phyloP scores from a whole-genome alignment of 108 stramenopile genomes.

The Cyclostephanos tholiformis region DNA sequence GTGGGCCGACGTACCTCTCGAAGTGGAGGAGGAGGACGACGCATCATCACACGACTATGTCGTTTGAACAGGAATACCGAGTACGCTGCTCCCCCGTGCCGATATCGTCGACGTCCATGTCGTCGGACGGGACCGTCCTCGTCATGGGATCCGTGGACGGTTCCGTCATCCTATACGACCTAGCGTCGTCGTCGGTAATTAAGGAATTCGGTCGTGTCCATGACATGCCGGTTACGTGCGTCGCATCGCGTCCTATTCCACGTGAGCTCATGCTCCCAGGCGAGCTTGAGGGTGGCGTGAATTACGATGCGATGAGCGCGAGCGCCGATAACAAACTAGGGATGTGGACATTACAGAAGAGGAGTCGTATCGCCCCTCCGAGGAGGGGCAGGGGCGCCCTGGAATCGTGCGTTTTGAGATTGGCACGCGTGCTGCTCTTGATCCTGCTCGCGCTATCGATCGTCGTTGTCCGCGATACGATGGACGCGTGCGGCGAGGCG shows the following conservation, averaged over 20 bases:
- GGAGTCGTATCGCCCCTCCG: slow-evolving; percentile 30
- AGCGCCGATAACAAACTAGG: slow-evolving; percentile 80
- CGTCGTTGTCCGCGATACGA: slow-evolving; percentile 32
- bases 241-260: slow-evolving; percentile 76
- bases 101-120: slow-evolving; percentile 76
- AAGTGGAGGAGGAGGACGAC: slow-evolving; percentile 52
- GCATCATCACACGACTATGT: slow-evolving; percentile 16
- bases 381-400: slow-evolving; percentile 15
- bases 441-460: slow-evolving; percentile 9
- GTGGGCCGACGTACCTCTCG: slow-evolving; percentile 70
- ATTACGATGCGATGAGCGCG: slow-evolving; percentile 73
- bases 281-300: slow-evolving; percentile 62
- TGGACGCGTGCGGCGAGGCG: slow-evolving; percentile 33
- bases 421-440: slow-evolving; percentile 30
- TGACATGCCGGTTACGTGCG: slow-evolving; percentile 84
- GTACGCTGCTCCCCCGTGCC: slow-evolving; percentile 65
- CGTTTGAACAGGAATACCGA: slow-evolving; percentile 49
- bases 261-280: slow-evolving; percentile 55
- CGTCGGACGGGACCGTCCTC: slow-evolving; percentile 59
- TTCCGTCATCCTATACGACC: slow-evolving; percentile 61
- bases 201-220: slow-evolving; percentile 77
- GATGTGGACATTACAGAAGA: slow-evolving; percentile 59
- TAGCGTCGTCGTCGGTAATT: slow-evolving; percentile 51
- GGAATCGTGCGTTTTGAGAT: slow-evolving; percentile 23
- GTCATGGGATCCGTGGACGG: slow-evolving; percentile 77